phyloP scores from a whole-genome alignment of 306 rosid genomes.

The Trifolium fragiferum region DNA sequence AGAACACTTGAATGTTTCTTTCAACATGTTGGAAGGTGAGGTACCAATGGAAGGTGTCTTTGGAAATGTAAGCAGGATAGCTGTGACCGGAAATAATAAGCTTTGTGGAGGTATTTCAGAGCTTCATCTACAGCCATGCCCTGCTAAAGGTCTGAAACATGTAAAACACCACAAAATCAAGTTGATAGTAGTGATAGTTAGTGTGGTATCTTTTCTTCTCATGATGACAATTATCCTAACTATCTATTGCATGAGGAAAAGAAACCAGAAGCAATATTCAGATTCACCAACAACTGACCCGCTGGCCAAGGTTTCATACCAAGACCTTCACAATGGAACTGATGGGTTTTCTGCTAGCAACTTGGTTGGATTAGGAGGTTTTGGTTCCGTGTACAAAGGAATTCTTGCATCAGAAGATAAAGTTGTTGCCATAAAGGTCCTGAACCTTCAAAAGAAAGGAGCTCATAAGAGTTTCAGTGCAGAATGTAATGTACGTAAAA shows the following conservation, averaged over 20 bases:
- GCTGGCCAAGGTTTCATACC: constrained; percentile 29
- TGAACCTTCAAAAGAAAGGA: constrained; percentile 32
- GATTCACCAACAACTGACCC: neutral
- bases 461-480: constrained; percentile 30
- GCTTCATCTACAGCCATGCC: constrained; percentile 27
- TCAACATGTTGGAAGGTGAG: neutral
- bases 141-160: neutral
- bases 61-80: constrained; percentile 21
- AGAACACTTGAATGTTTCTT: neutral
- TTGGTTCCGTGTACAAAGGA: constrained; percentile 21
- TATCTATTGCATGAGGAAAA: constrained; percentile 19
- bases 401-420: constrained; percentile 2
- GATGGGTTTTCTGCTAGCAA: constrained; percentile 21
- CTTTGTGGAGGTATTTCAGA: constrained; percentile 19
- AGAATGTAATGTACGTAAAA: constrained; percentile 19
- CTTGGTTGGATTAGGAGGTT: constrained; percentile 23
- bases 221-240: neutral
- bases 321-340: constrained; percentile 20
- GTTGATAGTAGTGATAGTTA: constrained; percentile 4
- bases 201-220: constrained; percentile 26
- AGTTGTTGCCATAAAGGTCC: constrained; percentile 35
- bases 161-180: constrained; percentile 12
- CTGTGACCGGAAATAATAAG: constrained; percentile 19
- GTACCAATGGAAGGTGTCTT: neutral
- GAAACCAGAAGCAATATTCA: neutral